Base-by-base conservation (phyloP, 2,329 filamentous ascomycete genomes). In the Aspergillus transmontanensis region DNA sequence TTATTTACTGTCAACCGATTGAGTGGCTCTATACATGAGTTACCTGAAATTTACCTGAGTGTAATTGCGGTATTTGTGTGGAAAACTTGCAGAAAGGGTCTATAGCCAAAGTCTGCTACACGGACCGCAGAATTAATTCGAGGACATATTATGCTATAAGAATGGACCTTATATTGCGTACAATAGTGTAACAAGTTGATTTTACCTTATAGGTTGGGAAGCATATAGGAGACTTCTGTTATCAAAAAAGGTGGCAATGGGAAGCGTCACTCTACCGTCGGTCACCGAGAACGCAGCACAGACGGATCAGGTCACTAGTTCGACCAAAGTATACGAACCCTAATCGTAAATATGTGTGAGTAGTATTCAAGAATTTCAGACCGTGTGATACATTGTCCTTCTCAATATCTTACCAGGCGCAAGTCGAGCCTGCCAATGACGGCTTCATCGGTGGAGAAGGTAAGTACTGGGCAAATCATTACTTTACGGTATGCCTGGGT, bases 1-100 rank as follows among this genome's bases (percentile, higher is more conserved):
- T 3, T n/a, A 41, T 7, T 1, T 0, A 9, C 14, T n/a, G 39
- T 6, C 6, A 10, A 19, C 6, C 2, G 3, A n/a, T 10, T 41
- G 6, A n/a, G 3, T 41, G 16, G 9, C 16, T n/a, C 7, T n/a
- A 41, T n/a, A 9, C 1, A 19, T 41, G 39, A 7, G 0, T 19
- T 19, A 10, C 2, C 3, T 9, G 3, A 41, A 9, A 41, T 9
- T 7, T 41, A 41, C 7, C 4, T 41, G 39, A n/a, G 16, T n/a
- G 16, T 10, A 9, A 9, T 14, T 19, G 39, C 3, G 6, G 16
- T n/a, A n/a, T 41, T 36, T 10, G 16, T n/a, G 5, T 19, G 16
- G 39, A 41, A n/a, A 19, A 1, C 16, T 6, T 36, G 14, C 14
- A 6, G 5, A 6, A 41, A n/a, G 16, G 6, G 16, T 10, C 6